Evolutionary conservation across 371 early-diverging fungal species (phyloP), one percentile per base, ranked within the genome.

Genomic region (Syncephalastrum sp.): DNA sequence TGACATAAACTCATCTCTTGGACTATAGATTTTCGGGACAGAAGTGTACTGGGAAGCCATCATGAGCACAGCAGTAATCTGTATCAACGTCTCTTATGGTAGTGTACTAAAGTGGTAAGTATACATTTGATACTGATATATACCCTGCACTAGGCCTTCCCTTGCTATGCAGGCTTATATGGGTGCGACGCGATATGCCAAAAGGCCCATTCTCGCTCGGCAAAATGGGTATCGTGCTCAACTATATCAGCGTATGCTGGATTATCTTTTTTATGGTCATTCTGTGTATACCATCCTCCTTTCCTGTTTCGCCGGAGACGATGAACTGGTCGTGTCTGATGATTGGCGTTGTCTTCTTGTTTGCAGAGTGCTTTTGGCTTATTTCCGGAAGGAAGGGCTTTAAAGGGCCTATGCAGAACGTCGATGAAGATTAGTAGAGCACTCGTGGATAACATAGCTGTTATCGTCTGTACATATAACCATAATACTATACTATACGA

Each of bases 311-410:
- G n/a, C 41, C 70, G 1, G 57, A 49, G 7, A 49, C 64, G 0
- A 70, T 70, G 70, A 70, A 70, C 24, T 70, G 61, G 58, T 60
- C 70, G 2, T 61, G 64, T 17, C 45, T 70, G 6, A 70, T 70
- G 70, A 67, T 70, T 50, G 59, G 64, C 8, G 67, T 52, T 0
- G 54, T 56, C 16, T 54, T 67, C 48, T 8, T 56, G 0, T 64
- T 70, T 33, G 56, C 67, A 0, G 15, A 63, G 13, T 29, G 53
- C 3, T 67, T 70, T 17, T 70, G 67, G 67, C 56, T 64, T 14
- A 47, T 50, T 15, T 54, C 47, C 27, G 70, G 70, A 25, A 53
- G 60, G 13, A 17, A 63, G 3, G 55, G 41, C 43, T 70, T 56
- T 41, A 42, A 51, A 15, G 69, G 63, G 12, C 60, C 59, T 33